A percentile compares a stretch with the other conserved stretches of the same genome.
phyloP scores from a whole-genome alignment of 352 stramenopile species.

The Thraustotheca clavata region DNA sequence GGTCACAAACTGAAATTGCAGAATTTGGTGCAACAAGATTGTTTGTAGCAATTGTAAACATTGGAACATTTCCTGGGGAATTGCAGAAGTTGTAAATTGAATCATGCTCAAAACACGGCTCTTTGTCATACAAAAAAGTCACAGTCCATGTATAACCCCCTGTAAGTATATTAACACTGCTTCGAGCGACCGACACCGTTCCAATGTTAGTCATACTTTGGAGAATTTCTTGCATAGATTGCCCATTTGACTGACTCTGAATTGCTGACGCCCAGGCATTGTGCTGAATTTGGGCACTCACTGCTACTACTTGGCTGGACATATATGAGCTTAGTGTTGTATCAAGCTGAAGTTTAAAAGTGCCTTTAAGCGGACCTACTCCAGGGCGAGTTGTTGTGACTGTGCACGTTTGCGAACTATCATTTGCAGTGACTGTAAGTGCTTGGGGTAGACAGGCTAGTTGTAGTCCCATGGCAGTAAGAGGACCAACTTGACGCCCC shows the following conservation, averaged over 20 bases:
- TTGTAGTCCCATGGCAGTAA: slow-evolving; percentile 35
- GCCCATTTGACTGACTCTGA: slow-evolving; percentile 85
- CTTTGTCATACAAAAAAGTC: slow-evolving; percentile 89
- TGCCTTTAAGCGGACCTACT: slow-evolving; percentile 84
- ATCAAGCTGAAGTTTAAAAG: slow-evolving; percentile 88
- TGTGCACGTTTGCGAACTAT: slow-evolving; percentile 44
- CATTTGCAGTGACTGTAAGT: slow-evolving; percentile 48
- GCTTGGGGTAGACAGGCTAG: slow-evolving; percentile 54
- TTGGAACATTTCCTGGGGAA: slow-evolving; percentile 87
- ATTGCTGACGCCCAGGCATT: slow-evolving; percentile 87
- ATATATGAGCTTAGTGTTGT: slow-evolving; percentile 58
- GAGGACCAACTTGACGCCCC: slow-evolving; percentile 92
- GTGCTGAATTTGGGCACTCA: slow-evolving; percentile 81
- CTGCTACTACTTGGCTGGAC: slow-evolving; percentile 44
- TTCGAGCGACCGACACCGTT: slow-evolving; percentile 87
- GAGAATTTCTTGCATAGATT: slow-evolving; percentile 93
- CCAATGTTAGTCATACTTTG: slow-evolving; percentile 91
- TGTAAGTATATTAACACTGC: slow-evolving; percentile 71
- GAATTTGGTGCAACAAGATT: slow-evolving; percentile 29
- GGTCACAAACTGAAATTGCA: slow-evolving; percentile 23
- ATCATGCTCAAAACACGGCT: slow-evolving; percentile 45
- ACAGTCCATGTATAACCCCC: slow-evolving; percentile 94
- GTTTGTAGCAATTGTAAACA: slow-evolving; percentile 37
- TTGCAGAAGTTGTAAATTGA: slow-evolving; percentile 76
- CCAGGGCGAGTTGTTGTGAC: slow-evolving; percentile 27